These are phyloP conservation scores for Przewalskia tangutica DNA, from an alignment of 257 asterid genomes.

Conservation along the genomic window DNA sequence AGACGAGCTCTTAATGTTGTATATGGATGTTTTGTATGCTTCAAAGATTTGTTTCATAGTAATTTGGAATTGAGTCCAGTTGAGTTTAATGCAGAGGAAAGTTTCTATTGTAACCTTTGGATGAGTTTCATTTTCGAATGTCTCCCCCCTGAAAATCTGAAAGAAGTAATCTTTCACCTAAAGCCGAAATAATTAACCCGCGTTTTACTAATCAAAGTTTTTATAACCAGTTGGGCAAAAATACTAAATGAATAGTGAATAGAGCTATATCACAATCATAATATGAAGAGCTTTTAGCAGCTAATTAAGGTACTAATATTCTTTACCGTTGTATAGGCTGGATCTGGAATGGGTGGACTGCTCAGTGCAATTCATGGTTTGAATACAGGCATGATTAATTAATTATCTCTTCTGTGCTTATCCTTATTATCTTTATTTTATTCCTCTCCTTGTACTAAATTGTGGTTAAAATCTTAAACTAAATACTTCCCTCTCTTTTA, in stretches of 20 bases:
- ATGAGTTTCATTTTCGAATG: neutral
- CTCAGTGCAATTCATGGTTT: constrained; percentile 62
- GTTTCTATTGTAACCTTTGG: neutral
- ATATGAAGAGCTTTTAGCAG: neutral
- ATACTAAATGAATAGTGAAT: neutral
- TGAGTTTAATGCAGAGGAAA: neutral
- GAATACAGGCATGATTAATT: constrained; percentile 34
- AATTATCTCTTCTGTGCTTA: neutral
- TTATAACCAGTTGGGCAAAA: neutral
- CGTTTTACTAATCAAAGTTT: neutral
- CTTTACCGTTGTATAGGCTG: constrained; percentile 32
- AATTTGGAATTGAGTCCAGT: neutral
- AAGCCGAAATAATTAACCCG: neutral
- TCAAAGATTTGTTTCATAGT: neutral
- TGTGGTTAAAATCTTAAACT: neutral
- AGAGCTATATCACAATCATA: neutral
- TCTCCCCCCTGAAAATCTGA: neutral
- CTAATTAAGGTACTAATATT: neutral
- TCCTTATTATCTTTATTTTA: neutral
- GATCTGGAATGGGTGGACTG: constrained; percentile 69
- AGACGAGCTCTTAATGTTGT: neutral
- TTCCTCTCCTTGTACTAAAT: neutral
- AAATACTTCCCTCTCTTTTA: neutral
- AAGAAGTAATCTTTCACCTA: neutral
- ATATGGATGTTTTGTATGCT: neutral